Conservation (phyloP, 257 asterid species). For the Orobanche coerulescens region DNA sequence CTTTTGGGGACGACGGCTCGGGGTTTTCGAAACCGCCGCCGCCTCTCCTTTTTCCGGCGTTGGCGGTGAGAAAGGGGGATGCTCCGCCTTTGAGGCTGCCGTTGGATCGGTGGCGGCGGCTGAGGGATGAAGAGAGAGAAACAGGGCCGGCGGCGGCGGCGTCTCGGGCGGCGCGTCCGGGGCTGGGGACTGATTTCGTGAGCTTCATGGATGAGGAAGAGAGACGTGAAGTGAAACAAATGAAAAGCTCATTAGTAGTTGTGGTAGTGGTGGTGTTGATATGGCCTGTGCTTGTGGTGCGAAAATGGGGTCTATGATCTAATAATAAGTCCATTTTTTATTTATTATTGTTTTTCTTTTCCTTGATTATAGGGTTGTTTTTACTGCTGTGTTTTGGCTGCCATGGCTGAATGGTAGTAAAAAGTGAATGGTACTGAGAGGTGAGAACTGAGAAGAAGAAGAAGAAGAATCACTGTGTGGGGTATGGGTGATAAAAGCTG, state of each 20-base stretch:
- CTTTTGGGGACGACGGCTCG: slow-evolving; percentile 94
- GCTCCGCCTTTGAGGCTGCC: slow-evolving; percentile 80
- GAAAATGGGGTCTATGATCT: slow-evolving; percentile 50
- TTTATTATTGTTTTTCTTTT: slow-evolving; percentile 5
- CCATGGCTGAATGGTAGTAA: slow-evolving; percentile 18
- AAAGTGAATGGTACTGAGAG: background rate
- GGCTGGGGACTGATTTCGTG: slow-evolving; percentile 44
- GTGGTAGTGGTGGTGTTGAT: slow-evolving; percentile 18
- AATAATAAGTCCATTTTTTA: slow-evolving; percentile 46
- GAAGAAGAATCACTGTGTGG: background rate
- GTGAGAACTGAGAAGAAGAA: slow-evolving; percentile 17
- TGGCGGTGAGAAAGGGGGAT: slow-evolving; percentile 57
- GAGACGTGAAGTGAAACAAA: slow-evolving; percentile 61
- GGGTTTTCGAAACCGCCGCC: slow-evolving; percentile 67
- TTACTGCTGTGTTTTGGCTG: slow-evolving; percentile 22
- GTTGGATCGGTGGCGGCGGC: slow-evolving; percentile 67
- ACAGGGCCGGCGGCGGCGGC: slow-evolving; percentile 44
- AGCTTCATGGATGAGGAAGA: slow-evolving; percentile 51
- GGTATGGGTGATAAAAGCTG: slow-evolving; percentile 16
- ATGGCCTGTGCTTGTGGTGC: slow-evolving; percentile 32
- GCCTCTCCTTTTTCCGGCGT: slow-evolving; percentile 51
- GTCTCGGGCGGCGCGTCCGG: slow-evolving; percentile 49
- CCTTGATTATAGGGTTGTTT: background rate
- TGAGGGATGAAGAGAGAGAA: slow-evolving; percentile 62
- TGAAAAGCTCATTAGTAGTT: slow-evolving; percentile 46